Base-by-base conservation (phyloP, 495 filamentous ascomycete species). In the Parmelia sp. region DNA sequence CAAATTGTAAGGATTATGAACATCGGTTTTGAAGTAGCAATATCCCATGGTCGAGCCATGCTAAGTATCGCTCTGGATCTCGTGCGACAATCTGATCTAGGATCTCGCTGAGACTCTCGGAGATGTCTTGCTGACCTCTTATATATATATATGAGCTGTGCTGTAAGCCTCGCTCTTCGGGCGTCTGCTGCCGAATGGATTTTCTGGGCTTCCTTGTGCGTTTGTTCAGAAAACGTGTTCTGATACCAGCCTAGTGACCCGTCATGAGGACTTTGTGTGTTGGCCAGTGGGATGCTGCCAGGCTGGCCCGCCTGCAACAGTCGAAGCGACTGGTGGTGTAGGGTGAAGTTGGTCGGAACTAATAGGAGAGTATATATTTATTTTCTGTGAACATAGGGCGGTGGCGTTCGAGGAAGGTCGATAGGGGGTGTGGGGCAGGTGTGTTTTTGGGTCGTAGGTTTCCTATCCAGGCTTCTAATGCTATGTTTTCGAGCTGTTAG, bases 11-110 rank as follows among this genome's bases (percentile, higher is more conserved):
- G 51, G 51, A 33, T 55, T 55, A 21, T 55, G 51, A n/a, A 19
- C 51, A 1, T 33, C 21, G 27, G 21, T 21, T 29, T 27, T 55
- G 51, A 55, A 55, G 29, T 33, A 55, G 17, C 31, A 35, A 33
- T 55, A 55, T 33, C 51, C 51, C 51, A 55, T 55, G 51, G 51
- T 55, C 27, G 51, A 31, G 29, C 51, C 51, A 55, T 33, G 51
- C 51, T 17, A 55, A 33, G 7, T 33, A 55, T 33, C 29, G 51
- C 17, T 55, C 51, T 10, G 51, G 51, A 55, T 55, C 51, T 35
- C 51, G 51, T 55, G 51, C 51, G 27, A 55, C 51, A 55, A 55
- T 55, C 8, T 21, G 31, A 33, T 55, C 51, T 7, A 55, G 51
- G 8, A 33, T 33, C 1, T 5, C 17, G 0, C 15, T 33, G 29